Base-by-base conservation (phyloP, 306 rosid genomes). In the Sicyos baderoa region DNA sequence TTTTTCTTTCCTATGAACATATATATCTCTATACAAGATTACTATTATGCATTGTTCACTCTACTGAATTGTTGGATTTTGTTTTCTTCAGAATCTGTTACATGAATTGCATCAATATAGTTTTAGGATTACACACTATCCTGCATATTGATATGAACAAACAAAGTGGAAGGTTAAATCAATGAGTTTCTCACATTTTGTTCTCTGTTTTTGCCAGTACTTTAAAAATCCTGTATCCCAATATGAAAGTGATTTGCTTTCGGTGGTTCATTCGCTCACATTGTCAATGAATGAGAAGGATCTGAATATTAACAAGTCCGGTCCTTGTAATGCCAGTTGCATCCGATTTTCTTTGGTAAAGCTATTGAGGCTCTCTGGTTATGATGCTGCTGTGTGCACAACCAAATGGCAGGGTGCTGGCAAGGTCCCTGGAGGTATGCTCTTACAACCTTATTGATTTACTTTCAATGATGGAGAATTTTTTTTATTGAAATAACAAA, bases 361-460 rank as follows among this genome's bases (percentile, higher is more conserved):
- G 86, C 83, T 90, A 72, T 74, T 94, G 85, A 84, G 86, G 75
- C 82, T 74, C 52, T 81, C 95, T 40, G 95, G 99, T 21, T 85
- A 93, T 58, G 97, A 93, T 54, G 97, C 99, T 21, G 89, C 90
- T 76, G 89, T 93, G 37, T 93, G 99, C 76, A 52, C 84, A 35
- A 82, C 97, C 57, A 84, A 83, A 80, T 93, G 99, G 99, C 99
- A 85, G 79, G 91, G 84, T 59, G 82, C 81, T 73, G 88, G 97
- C 80, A 93, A 84, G 79, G 97, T 93, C 67, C 99, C 99, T 11
- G 97, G 99, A 81, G 97, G 99, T 93, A 90, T 82, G 10, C 17
- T 4, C 7, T 44, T 53, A 12, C 27, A 44, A 19, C 53, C 70
- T 18, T 17, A 44, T 12, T 6, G 11, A 44, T 64, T 64, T 64